Evolutionary conservation across 257 asterid species (phyloP), one percentile per base, ranked within the genome.

Genomic region (Salvia miltiorrhiza): DNA sequence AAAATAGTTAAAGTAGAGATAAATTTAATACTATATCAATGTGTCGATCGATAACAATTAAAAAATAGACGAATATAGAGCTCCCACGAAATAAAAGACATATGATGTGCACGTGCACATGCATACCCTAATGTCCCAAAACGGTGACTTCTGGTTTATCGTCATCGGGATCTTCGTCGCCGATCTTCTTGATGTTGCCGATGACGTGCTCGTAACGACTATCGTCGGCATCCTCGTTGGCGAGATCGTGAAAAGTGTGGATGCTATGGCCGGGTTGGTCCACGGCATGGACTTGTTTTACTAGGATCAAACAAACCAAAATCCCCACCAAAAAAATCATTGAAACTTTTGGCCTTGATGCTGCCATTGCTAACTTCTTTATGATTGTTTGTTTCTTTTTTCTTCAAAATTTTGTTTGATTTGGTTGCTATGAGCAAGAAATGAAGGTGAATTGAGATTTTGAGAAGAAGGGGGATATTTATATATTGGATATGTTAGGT

Each of bases 101-200:
- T 9, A 33, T 17, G 33, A 50, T 3, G 63, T 14, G 6, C 32
- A n/a, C 4, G 3, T 16, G 37, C 11, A 20, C 2, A 0, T 11
- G 4, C 11, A 5, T 53, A 14, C 9, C 11, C 13, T 10, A 76
- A 40, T 76, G 80, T 11, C 80, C 80, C 65, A 76, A 5, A 28
- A 76, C 77, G 0, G 48, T 40, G 14, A 71, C 24, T 0, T 59
- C 65, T 0, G 63, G 59, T 30, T 20, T 13, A 30, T 71, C 73
- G 5, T 59, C 73, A 0, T 58, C 61, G 0, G 37, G 9, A 9
- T 71, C 80, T 4, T 48, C 73, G 0, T 48, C 80, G 0, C 26
- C 50, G 3, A 63, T 9, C 53, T 17, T 58, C 40, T 12, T 64
- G 12, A 33, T 1, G 19, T 43, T 63, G 1, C 68, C 68, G 40